phyloP scores from a whole-genome alignment of 2,329 filamentous ascomycete species.

The Fusarium sp. region DNA sequence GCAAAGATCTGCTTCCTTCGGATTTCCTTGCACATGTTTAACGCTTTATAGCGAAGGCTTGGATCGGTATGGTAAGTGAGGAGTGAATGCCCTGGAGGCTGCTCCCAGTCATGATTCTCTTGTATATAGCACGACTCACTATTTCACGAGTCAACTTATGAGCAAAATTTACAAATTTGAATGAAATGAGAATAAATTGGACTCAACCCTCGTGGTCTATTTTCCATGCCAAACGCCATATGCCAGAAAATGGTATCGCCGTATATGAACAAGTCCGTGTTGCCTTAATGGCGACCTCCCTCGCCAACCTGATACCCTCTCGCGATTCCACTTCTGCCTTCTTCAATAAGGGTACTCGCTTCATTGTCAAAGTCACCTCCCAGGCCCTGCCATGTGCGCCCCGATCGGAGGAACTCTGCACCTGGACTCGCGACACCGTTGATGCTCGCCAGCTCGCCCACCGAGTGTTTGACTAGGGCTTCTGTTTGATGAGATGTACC shows the following conservation, averaged over 20 bases:
- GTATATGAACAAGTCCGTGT: background rate
- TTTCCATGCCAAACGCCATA: slow-evolving; percentile 31
- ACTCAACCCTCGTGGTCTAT: background rate
- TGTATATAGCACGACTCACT: slow-evolving; percentile 28
- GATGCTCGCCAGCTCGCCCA: slow-evolving; percentile 80
- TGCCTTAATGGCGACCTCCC: slow-evolving; percentile 43
- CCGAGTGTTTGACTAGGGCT: slow-evolving; percentile 68
- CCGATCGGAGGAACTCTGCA: slow-evolving; percentile 84
- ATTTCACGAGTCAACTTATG: slow-evolving; percentile 16
- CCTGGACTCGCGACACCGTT: slow-evolving; percentile 91
- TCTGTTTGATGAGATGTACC: slow-evolving; percentile 12
- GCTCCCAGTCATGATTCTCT: slow-evolving; percentile 16
- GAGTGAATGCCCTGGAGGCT: slow-evolving; percentile 34
- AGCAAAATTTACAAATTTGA: background rate
- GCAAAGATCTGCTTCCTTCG: background rate
- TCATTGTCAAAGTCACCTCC: slow-evolving; percentile 83
- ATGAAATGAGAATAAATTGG: background rate
- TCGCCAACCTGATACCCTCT: slow-evolving; percentile 86
- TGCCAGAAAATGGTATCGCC: slow-evolving; percentile 26
- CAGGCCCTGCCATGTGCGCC: slow-evolving; percentile 91
- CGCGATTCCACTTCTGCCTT: slow-evolving; percentile 89
- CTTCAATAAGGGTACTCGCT: slow-evolving; percentile 78
- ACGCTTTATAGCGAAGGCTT: background rate
- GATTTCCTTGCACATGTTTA: background rate
- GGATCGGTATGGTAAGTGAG: background rate